A percentile compares a stretch with the other conserved stretches of the same genome.
Evolutionary conservation across 257 asterid genomes (phyloP).

Genomic region (Solanum pinnatisectum): DNA sequence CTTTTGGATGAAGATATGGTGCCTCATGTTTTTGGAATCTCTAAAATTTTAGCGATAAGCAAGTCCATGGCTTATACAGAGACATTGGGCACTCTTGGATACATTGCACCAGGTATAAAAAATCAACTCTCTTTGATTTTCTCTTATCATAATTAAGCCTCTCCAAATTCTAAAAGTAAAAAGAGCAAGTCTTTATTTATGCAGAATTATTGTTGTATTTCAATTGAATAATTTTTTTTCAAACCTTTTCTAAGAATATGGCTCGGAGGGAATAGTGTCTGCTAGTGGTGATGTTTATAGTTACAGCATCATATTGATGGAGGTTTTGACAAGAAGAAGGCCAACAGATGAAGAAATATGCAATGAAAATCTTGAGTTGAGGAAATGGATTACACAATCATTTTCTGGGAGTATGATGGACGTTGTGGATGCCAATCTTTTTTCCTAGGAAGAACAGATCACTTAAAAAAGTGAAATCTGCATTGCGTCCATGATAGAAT

Average conservation of each 20-base stretch:
- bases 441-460: neutral
- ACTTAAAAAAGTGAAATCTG: neutral
- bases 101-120: neutral
- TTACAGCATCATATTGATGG: neutral
- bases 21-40: too few relatives aligned
- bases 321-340: neutral
- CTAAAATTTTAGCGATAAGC: too few relatives aligned
- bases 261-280: too few relatives aligned
- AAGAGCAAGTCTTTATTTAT: too few relatives aligned
- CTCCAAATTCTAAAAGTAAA: too few relatives aligned
- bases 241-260: neutral
- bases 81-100: neutral
- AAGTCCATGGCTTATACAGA: too few relatives aligned
- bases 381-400: neutral
- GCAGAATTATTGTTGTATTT: too few relatives aligned
- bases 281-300: too few relatives aligned
- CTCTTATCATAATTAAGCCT: too few relatives aligned
- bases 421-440: neutral
- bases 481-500: neutral
- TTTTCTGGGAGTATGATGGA: neutral
- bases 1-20: too few relatives aligned
- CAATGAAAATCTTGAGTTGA: neutral
- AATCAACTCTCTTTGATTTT: neutral
- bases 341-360: neutral
- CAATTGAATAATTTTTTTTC: neutral